A percentile compares a stretch with the other conserved stretches of the same genome.
Conservation (phyloP, 176 grass and related monocot species). For the Puya raimondii region DNA sequence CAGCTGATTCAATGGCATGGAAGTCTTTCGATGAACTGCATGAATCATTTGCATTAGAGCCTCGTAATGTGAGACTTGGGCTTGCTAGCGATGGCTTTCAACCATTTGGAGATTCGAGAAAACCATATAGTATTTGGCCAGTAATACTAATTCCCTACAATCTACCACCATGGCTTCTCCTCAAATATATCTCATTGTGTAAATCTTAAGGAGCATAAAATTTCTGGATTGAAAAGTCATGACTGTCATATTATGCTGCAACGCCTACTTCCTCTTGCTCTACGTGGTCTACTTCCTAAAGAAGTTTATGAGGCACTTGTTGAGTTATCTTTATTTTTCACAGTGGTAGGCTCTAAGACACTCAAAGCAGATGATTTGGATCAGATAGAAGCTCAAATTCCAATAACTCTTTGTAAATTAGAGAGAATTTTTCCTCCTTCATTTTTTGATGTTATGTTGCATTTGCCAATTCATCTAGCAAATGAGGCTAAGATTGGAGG, state of each 20-base stretch:
- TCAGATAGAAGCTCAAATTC: background rate
- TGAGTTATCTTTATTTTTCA: constrained; percentile 2
- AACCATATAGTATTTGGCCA: background rate
- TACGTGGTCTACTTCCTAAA: no score
- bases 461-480: background rate
- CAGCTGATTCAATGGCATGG: background rate
- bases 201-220: no score
- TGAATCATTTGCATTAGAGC: background rate
- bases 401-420: background rate
- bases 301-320: background rate
- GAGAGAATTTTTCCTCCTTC: background rate
- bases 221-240: no score
- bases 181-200: no score
- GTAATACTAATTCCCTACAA: background rate
- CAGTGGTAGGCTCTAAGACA: background rate
- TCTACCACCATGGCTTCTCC: background rate
- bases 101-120: background rate
- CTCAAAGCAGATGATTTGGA: background rate
- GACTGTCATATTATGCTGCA: no score
- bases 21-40: background rate
- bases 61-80: background rate
- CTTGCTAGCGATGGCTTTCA: background rate
- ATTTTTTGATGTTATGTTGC: background rate
- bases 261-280: no score
- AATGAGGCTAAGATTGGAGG: background rate